Conservation (phyloP, 2,329 filamentous ascomycete species). For the Claviceps pusilla region DNA sequence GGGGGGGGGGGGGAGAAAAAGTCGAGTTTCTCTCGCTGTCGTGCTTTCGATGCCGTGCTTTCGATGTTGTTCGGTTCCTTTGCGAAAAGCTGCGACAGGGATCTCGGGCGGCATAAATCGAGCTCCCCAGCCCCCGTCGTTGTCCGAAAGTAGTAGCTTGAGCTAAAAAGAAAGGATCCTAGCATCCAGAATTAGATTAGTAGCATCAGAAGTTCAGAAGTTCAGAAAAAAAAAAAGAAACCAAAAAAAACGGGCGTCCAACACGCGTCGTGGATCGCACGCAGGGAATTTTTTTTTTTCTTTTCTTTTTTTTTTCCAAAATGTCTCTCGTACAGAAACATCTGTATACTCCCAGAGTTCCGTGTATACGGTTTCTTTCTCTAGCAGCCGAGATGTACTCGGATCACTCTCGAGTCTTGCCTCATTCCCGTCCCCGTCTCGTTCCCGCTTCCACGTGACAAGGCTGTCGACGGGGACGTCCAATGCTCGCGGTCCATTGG, state of each 20-base stretch:
- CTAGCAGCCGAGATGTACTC: too few relatives aligned
- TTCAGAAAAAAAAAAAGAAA: too few relatives aligned
- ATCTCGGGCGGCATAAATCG: background rate
- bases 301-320: too few relatives aligned
- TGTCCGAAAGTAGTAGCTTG: background rate
- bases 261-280: background rate
- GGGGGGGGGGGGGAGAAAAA: background rate
- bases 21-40: background rate
- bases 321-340: background rate
- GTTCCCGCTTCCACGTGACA: slow-evolving; percentile 3
- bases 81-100: background rate
- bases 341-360: background rate
- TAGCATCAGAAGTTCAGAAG: background rate
- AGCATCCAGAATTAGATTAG: background rate
- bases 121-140: background rate
- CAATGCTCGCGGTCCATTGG: slow-evolving; percentile 3
- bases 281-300: background rate
- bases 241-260: too few relatives aligned
- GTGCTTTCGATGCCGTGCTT: background rate
- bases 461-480: background rate
- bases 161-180: background rate
- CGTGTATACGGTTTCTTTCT: too few relatives aligned
- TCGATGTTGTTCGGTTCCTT: background rate
- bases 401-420: background rate
- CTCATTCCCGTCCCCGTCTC: background rate